Base-by-base conservation (phyloP, 768 basidiomycete species). In the Termitomyces sp. region DNA sequence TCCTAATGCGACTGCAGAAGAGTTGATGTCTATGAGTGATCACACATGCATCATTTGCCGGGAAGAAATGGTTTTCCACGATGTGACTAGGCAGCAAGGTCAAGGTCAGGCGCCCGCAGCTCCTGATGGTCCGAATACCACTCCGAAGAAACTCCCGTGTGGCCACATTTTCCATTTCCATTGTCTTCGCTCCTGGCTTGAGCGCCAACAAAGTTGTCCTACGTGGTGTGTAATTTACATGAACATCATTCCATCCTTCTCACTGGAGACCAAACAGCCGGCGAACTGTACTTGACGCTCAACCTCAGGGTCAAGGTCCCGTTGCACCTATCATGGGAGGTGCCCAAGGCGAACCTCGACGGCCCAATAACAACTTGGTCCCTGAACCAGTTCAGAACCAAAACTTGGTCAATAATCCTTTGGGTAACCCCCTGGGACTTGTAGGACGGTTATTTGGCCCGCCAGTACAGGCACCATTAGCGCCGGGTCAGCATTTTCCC, bases 101-200 rank as follows among this genome's bases (percentile, higher is more conserved):
- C 69, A 64, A 46, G 63, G 50, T 23, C 32, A 49, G 17, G 37
- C 67, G 25, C 66, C 67, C 61, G 66, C 57, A 23, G 68, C 64
- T 59, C 47, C 66, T 46, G 86, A 91, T 61, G 91, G 91, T 11
- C 91, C 92, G 9, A 98, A 98, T 66, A 92, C 91, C 53, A 95
- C 94, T 14, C 95, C 96, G 2, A 99, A 99, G 76, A 95, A 93
- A 68, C 76, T 99, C 23, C 92, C 89, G 9, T 99, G 97, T 72
- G 95, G 95, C 0, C 97, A 99, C 69, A 86, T 97, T 42, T 99
- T 99, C 76, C 97, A 99, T 72, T 96, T 98, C 69, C 86, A 98
- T 66, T 99, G 97, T 71, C 80, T 99, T 60, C 82, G 94, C 40
- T 95, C 93, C 21, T 99, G 97, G 97, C 80, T 99, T 27, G 97